Evolutionary conservation across 2,329 filamentous ascomycete genomes (phyloP).

Genomic region (Neopestalotiopsis sp.): DNA sequence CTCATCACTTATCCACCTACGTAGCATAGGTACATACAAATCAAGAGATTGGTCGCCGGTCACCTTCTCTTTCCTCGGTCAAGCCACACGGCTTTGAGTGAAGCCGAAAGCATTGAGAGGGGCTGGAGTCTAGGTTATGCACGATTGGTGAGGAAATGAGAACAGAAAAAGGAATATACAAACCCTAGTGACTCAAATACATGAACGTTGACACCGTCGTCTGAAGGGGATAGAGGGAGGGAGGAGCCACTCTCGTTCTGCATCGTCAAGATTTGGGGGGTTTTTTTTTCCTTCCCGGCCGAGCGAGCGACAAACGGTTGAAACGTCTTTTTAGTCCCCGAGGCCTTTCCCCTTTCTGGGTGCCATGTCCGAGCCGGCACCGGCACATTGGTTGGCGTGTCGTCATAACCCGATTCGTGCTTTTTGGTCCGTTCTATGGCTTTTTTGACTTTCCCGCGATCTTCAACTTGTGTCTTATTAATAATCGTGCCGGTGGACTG

Average conservation of each 20-base stretch:
- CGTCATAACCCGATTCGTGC: background rate
- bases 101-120: too few relatives aligned
- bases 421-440: background rate
- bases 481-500: too few relatives aligned
- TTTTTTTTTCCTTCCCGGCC: background rate
- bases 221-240: background rate
- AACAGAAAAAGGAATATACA: too few relatives aligned
- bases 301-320: constrained; percentile 6
- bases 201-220: background rate
- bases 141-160: too few relatives aligned
- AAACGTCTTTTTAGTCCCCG: constrained; percentile 17
- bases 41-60: too few relatives aligned
- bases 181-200: too few relatives aligned
- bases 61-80: too few relatives aligned
- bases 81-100: too few relatives aligned
- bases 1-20: too few relatives aligned
- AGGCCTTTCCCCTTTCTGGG: constrained; percentile 10
- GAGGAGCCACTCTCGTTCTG: background rate
- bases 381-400: background rate
- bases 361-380: constrained; percentile 4
- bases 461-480: too few relatives aligned
- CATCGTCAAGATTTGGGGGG: background rate
- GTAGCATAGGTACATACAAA: too few relatives aligned
- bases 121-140: too few relatives aligned
- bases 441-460: background rate